Percentiles rank a stretch among this genome's conserved stretches.
These are phyloP conservation scores for Barnettozyma vustinii DNA, from an alignment of 805 yeast genomes.

Conservation along the genomic window DNA sequence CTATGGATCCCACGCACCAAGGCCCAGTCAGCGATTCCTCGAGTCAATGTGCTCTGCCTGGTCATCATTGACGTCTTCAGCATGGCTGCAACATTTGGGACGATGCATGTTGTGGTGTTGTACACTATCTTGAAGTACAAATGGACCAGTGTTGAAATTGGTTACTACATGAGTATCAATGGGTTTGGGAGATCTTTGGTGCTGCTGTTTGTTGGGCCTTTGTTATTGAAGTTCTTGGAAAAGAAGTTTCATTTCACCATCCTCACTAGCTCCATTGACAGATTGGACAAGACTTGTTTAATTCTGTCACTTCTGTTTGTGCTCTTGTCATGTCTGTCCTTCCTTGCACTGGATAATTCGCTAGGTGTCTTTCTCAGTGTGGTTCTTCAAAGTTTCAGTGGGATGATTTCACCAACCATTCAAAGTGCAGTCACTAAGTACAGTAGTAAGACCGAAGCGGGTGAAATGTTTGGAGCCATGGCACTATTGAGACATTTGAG, in stretches of 20 bases:
- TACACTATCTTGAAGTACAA: constrained; percentile 17
- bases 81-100: constrained; percentile 23
- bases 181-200: constrained; percentile 22
- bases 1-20: constrained; percentile 18
- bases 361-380: constrained; percentile 12
- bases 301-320: constrained; percentile 5
- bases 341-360: constrained; percentile 3
- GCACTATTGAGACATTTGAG: constrained; percentile 19
- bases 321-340: not conserved
- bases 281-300: constrained; percentile 2
- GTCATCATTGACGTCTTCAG: constrained; percentile 18
- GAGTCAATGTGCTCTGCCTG: constrained; percentile 16
- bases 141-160: constrained; percentile 24
- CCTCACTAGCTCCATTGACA: constrained; percentile 3
- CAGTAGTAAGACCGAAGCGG: constrained; percentile 14
- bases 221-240: constrained; percentile 3
- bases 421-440: constrained; percentile 17
- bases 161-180: constrained; percentile 22
- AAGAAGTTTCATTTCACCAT: not conserved
- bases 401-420: constrained; percentile 19
- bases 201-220: constrained; percentile 14
- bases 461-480: constrained; percentile 23
- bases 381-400: constrained; percentile 16
- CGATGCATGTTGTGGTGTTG: constrained; percentile 14
- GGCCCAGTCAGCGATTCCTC: constrained; percentile 12